phyloP scores from a whole-genome alignment of 202 grass and related monocot genomes.

The Saccharum hybrid region DNA sequence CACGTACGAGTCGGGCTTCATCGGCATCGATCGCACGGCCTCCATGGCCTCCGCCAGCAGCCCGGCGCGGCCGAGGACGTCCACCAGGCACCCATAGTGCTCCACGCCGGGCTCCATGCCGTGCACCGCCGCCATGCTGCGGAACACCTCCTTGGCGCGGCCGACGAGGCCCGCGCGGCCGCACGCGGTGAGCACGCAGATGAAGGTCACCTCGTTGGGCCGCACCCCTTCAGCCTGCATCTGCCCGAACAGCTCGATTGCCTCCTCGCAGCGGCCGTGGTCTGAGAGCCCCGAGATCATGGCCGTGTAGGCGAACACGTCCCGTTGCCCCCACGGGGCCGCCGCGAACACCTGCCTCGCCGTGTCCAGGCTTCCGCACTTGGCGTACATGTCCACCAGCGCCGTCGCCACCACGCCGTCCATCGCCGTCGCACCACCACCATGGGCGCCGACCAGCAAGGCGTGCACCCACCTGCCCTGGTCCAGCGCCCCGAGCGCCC shows the following conservation, averaged over 20 bases:
- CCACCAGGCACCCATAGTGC: constrained; percentile 84
- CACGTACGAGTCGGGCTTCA: constrained; percentile 61
- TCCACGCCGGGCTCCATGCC: constrained; percentile 56
- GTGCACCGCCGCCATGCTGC: constrained; percentile 52
- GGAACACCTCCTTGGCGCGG: constrained; percentile 52
- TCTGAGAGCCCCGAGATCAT: constrained; percentile 72
- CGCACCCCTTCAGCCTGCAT: constrained; percentile 58
- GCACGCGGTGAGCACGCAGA: constrained; percentile 72
- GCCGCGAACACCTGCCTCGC: constrained; percentile 61
- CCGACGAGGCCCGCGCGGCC: constrained; percentile 59
- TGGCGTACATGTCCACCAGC: constrained; percentile 82
- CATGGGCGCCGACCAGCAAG: not conserved
- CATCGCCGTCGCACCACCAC: not conserved
- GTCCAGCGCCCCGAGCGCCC: constrained; percentile 64
- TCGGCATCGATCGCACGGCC: constrained; percentile 53
- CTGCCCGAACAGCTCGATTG: constrained; percentile 52
- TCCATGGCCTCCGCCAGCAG: constrained; percentile 54
- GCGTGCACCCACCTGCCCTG: constrained; percentile 81
- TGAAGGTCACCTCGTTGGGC: constrained; percentile 73
- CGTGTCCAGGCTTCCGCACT: constrained; percentile 69
- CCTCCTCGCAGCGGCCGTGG: constrained; percentile 63
- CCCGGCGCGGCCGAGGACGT: constrained; percentile 72
- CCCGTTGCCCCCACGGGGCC: constrained; percentile 17
- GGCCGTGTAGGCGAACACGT: constrained; percentile 67
- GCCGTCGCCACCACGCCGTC: constrained; percentile 59